These are phyloP conservation scores for Byssothecium circinans DNA, from an alignment of 2,329 filamentous ascomycete species.

Conservation along the genomic window DNA sequence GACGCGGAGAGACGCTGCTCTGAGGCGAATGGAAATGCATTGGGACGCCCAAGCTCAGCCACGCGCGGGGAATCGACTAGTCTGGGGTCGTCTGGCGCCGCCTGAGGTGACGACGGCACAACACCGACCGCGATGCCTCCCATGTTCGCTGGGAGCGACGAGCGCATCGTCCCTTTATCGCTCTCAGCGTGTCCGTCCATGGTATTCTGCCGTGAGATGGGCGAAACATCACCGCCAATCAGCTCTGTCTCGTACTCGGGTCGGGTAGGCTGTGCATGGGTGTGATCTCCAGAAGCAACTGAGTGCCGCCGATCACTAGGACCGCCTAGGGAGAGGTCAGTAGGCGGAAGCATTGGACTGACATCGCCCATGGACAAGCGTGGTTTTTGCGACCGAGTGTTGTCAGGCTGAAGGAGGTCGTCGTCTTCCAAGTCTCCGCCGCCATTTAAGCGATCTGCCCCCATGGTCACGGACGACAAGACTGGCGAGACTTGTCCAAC, in stretches of 20 bases:
- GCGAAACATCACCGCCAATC: conserved; percentile 31
- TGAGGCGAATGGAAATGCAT: conserved; percentile 1
- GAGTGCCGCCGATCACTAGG: conserved; percentile 4
- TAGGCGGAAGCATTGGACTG: conserved; percentile 27
- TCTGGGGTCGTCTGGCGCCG: background rate
- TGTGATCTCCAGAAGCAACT: background rate
- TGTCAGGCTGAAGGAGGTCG: conserved; percentile 4
- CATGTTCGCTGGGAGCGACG: background rate
- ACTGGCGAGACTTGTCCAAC: conserved; percentile 15
- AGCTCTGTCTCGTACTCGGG: conserved; percentile 25
- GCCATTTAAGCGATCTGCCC: conserved; percentile 10
- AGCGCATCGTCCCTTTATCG: background rate
- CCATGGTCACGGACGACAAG: conserved; percentile 13
- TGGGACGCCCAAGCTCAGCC: conserved; percentile 9
- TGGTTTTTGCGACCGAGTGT: conserved; percentile 4
- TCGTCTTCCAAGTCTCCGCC: conserved; percentile 19
- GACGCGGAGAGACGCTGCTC: conserved; percentile 22
- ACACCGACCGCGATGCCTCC: background rate
- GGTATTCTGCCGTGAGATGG: conserved; percentile 20
- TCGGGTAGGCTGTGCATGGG: conserved; percentile 4
- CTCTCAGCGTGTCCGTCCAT: conserved; percentile 5
- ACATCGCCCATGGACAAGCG: conserved; percentile 17
- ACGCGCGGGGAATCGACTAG: conserved; percentile 1
- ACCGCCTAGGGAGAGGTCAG: conserved; percentile 8
- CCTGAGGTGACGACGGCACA: background rate